Conservation (phyloP, 1,284 basidiomycete species). For the Mixia osmundae region DNA sequence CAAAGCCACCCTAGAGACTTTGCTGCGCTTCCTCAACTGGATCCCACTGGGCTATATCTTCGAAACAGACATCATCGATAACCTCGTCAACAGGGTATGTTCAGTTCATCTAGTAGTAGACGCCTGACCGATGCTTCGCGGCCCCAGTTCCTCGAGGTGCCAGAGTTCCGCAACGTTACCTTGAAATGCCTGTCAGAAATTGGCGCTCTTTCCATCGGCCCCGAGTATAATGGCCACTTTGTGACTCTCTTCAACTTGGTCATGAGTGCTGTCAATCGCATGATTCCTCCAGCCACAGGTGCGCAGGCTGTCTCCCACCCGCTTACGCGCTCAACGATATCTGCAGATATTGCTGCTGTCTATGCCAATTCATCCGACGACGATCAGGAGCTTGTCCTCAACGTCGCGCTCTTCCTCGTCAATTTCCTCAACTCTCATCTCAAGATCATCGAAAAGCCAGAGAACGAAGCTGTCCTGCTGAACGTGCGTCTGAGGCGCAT, state of each 20-base stretch:
- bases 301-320: slow-evolving; percentile 6
- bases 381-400: slow-evolving; percentile 91
- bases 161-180: slow-evolving; percentile 93
- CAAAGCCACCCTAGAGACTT: slow-evolving; percentile 83
- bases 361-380: slow-evolving; percentile 76
- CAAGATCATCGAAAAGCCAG: slow-evolving; percentile 71
- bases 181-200: slow-evolving; percentile 97
- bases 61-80: slow-evolving; percentile 92
- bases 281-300: slow-evolving; percentile 87
- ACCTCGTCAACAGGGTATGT: slow-evolving; percentile 63
- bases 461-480: slow-evolving; percentile 76
- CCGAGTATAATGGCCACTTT: slow-evolving; percentile 96
- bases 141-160: slow-evolving; percentile 71
- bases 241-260: slow-evolving; percentile 94
- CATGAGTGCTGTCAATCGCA: slow-evolving; percentile 87
- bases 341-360: slow-evolving; percentile 76
- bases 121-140: background rate
- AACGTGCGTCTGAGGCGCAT: too few relatives aligned
- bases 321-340: slow-evolving; percentile 24
- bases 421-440: slow-evolving; percentile 83
- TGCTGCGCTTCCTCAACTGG: slow-evolving; percentile 95
- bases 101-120: slow-evolving; percentile 2
- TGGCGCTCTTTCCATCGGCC: slow-evolving; percentile 63
- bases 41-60: slow-evolving; percentile 98
- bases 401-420: slow-evolving; percentile 84